Evolutionary conservation across 306 rosid species (phyloP).

Genomic region (Quercus agrifolia): DNA sequence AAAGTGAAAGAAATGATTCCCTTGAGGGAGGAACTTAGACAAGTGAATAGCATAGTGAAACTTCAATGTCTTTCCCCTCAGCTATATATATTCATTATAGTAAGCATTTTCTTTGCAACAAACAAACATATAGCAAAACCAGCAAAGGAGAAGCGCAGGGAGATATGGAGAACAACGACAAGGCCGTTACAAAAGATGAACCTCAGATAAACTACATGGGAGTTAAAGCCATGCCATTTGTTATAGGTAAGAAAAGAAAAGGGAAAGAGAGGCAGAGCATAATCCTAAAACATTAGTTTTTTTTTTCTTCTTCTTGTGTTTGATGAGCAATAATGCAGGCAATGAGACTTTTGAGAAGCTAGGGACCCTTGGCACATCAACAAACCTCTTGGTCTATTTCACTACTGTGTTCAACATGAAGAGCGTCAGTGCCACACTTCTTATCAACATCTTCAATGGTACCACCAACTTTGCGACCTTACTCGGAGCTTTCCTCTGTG

Average conservation of each 20-base stretch:
- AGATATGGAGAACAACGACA: too few species aligned
- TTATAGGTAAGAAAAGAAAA: background rate
- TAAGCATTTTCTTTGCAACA: too few species aligned
- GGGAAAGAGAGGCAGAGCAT: background rate
- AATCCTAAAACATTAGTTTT: too few species aligned
- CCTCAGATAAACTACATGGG: background rate
- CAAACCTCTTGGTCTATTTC: background rate
- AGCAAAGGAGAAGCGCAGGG: too few species aligned
- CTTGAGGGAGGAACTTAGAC: too few species aligned
- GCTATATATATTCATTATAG: too few species aligned
- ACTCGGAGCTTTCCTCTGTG: background rate
- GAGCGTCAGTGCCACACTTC: background rate
- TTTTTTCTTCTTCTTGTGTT: background rate
- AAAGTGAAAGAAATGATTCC: background rate
- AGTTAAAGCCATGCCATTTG: background rate
- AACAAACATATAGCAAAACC: too few species aligned
- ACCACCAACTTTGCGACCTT: background rate
- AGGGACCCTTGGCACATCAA: background rate
- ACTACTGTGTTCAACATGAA: background rate
- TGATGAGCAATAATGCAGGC: background rate
- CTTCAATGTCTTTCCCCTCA: too few species aligned
- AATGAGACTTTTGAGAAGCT: constrained; percentile 1
- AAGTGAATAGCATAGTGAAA: background rate
- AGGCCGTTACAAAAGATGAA: too few species aligned
- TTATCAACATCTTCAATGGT: background rate